Percentiles rank a stretch among this genome's conserved stretches.
Conservation (phyloP, 2,329 filamentous ascomycete species). For the Colletotrichum chrysophilum region DNA sequence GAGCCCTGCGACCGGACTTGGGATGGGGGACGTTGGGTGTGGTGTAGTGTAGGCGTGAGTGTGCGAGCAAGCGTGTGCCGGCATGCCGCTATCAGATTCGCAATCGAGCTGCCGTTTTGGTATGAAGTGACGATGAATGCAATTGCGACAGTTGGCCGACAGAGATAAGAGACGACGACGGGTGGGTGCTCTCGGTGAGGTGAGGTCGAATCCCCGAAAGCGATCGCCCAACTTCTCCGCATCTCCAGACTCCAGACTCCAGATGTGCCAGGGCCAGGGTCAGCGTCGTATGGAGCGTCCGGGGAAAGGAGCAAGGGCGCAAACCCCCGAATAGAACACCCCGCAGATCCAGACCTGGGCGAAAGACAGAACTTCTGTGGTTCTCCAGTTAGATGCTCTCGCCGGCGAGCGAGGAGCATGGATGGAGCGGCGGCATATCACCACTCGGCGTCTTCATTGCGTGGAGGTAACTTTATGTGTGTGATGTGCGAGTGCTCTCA, state of each 20-base stretch:
- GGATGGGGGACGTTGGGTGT: neutral
- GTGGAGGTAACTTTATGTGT: slow-evolving; percentile 10
- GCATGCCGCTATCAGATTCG: neutral
- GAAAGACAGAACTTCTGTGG: neutral
- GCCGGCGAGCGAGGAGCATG: neutral
- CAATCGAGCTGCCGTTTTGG: neutral
- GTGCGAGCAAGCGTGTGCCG: neutral
- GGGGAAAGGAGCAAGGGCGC: slow-evolving; percentile 4
- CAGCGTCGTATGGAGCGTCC: neutral
- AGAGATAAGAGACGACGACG: neutral
- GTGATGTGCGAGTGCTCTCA: neutral
- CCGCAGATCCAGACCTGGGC: slow-evolving; percentile 6
- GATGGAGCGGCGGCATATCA: neutral
- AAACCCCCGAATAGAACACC: neutral
- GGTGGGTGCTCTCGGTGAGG: neutral
- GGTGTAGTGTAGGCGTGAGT: neutral
- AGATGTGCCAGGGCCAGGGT: neutral
- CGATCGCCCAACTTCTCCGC: neutral
- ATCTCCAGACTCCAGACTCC: neutral
- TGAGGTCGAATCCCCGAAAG: slow-evolving; percentile 4
- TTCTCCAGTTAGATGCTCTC: neutral
- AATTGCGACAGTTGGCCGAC: neutral
- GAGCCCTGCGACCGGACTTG: slow-evolving; percentile 5
- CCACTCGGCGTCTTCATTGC: neutral
- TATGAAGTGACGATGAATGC: neutral